Evolutionary conservation across 1,139 yeast genomes (phyloP).

Genomic region (Pichia sp.): DNA sequence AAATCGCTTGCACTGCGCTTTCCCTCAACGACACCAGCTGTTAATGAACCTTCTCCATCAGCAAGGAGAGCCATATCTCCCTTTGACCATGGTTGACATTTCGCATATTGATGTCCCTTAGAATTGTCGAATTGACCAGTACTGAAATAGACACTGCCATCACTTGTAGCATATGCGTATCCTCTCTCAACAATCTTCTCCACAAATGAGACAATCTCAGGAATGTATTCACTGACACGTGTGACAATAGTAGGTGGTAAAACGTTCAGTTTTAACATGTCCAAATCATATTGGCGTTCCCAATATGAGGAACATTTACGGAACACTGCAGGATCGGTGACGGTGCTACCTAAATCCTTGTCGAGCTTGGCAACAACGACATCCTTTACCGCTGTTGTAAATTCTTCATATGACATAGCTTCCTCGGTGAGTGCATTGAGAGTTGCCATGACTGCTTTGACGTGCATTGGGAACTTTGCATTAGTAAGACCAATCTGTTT

Average conservation of each 20-base stretch:
- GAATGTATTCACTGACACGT: slow-evolving; percentile 94
- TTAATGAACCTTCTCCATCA: slow-evolving; percentile 93
- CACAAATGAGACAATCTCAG: slow-evolving; percentile 80
- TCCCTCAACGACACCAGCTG: slow-evolving; percentile 34
- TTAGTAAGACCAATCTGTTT: slow-evolving; percentile 43
- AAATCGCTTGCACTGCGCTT: slow-evolving; percentile 80
- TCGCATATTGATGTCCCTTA: slow-evolving; percentile 78
- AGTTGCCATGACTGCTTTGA: slow-evolving; percentile 58
- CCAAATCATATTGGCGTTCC: slow-evolving; percentile 80
- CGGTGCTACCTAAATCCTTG: slow-evolving; percentile 59
- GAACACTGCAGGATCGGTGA: slow-evolving; percentile 81
- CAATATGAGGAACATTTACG: slow-evolving; percentile 78
- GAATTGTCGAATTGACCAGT: slow-evolving; percentile 71
- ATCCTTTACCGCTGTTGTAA: slow-evolving; percentile 52
- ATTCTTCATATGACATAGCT: slow-evolving; percentile 29
- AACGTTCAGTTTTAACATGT: slow-evolving; percentile 81
- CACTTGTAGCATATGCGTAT: slow-evolving; percentile 72
- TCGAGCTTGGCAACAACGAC: slow-evolving; percentile 73
- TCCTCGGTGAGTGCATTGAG: slow-evolving; percentile 32
- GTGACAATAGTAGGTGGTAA: slow-evolving; percentile 81
- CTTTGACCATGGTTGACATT: slow-evolving; percentile 97
- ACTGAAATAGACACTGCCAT: slow-evolving; percentile 95
- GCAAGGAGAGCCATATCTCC: slow-evolving; percentile 79
- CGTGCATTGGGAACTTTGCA: slow-evolving; percentile 85
- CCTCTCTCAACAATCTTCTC: slow-evolving; percentile 69